phyloP scores from a whole-genome alignment of 345 rosid species.

The Jatropha curcas region DNA sequence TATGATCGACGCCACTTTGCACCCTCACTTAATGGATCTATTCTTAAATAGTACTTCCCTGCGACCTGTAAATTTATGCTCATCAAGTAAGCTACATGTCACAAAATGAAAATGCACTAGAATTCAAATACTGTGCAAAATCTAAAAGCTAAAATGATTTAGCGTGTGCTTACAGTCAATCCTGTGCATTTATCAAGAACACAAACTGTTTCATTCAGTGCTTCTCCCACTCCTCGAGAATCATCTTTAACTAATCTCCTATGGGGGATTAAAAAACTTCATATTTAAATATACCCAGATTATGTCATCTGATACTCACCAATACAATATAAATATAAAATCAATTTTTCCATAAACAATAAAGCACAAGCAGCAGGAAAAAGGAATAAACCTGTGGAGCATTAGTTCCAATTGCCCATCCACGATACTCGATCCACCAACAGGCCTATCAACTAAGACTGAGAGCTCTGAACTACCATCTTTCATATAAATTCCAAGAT shows the following conservation, averaged over 20 bases:
- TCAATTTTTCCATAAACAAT: not conserved
- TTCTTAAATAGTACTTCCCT: conserved; percentile 64
- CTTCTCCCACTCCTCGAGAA: conserved; percentile 81
- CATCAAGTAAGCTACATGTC: not conserved
- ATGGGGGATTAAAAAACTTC: not conserved
- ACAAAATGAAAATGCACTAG: not conserved
- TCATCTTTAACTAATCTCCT: conserved; percentile 89
- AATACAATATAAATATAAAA: not conserved
- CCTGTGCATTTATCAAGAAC: conserved; percentile 67
- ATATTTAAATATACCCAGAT: not conserved
- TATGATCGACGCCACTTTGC: conserved; percentile 87
- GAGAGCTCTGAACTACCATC: conserved; percentile 72
- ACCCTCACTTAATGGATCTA: conserved; percentile 76
- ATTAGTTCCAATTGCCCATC: conserved; percentile 87
- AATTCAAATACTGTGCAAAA: not conserved
- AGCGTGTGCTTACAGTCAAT: conserved; percentile 60
- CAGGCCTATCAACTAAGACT: conserved; percentile 78
- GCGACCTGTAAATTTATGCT: conserved; percentile 12
- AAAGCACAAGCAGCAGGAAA: conserved; percentile 5
- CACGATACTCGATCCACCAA: conserved; percentile 77
- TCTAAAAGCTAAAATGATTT: not conserved
- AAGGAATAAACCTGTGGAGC: conserved; percentile 69
- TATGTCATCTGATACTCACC: not conserved
- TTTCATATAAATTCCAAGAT: conserved; percentile 79
- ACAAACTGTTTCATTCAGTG: conserved; percentile 90